These are phyloP conservation scores for Podila epigama DNA, from an alignment of 192 early-diverging fungal genomes.

Conservation along the genomic window DNA sequence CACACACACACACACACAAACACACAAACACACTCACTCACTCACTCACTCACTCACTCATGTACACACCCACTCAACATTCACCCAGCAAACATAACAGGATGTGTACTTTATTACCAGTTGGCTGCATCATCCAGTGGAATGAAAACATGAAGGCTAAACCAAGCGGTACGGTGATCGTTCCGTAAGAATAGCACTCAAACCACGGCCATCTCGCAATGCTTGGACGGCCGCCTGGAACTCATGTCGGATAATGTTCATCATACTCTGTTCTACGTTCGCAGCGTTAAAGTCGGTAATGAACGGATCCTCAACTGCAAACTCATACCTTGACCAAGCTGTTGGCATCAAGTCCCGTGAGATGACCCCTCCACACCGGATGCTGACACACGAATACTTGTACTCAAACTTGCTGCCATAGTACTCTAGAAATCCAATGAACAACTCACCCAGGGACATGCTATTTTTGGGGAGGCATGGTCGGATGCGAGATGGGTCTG, in stretches of 20 bases:
- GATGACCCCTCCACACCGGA: constrained; percentile 37
- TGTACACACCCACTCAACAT: too few relatives aligned
- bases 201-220: constrained; percentile 29
- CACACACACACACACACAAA: too few relatives aligned
- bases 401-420: constrained; percentile 47
- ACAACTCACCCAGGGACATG: constrained; percentile 40
- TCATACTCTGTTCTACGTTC: constrained; percentile 26
- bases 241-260: constrained; percentile 43
- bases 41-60: too few relatives aligned
- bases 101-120: too few relatives aligned
- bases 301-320: constrained; percentile 45
- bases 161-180: constrained; percentile 17
- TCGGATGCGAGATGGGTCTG: constrained; percentile 35
- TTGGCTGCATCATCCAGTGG: too few relatives aligned
- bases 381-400: constrained; percentile 27
- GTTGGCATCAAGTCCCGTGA: constrained; percentile 10
- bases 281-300: constrained; percentile 36
- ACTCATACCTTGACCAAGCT: constrained; percentile 18
- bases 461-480: constrained; percentile 36
- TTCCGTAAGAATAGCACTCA: constrained; percentile 27
- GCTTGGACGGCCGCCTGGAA: constrained; percentile 45
- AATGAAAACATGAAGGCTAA: too few relatives aligned
- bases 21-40: too few relatives aligned
- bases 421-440: constrained; percentile 42
- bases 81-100: too few relatives aligned